Evolutionary conservation across 345 rosid species (phyloP).

Genomic region (Turritis glabra): DNA sequence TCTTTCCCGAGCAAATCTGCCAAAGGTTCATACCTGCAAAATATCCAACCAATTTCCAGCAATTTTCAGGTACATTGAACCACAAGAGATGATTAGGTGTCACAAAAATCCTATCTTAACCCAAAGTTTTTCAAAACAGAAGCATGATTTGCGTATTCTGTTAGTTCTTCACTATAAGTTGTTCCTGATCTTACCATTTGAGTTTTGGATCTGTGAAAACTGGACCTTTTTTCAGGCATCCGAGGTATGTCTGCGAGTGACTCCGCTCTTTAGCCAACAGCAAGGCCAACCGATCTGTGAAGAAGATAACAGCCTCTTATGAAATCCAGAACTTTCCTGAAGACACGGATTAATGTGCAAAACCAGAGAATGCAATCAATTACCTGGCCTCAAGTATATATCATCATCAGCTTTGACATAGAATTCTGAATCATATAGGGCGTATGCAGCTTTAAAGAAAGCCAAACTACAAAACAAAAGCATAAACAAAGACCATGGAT

Average conservation of each 20-base stretch:
- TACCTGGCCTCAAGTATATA: slow-evolving; percentile 90
- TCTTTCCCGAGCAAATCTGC: slow-evolving; percentile 76
- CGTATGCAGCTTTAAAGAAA: slow-evolving; percentile 86
- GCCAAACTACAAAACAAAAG: slow-evolving; percentile 56
- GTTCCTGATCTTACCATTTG: slow-evolving; percentile 59
- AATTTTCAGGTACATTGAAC: slow-evolving; percentile 1
- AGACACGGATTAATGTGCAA: neutral
- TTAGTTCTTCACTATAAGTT: neutral
- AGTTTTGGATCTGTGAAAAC: slow-evolving; percentile 87
- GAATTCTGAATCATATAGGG: slow-evolving; percentile 79
- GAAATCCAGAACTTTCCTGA: neutral
- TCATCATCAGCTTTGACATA: slow-evolving; percentile 98
- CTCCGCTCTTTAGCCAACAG: slow-evolving; percentile 78
- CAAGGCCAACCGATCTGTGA: slow-evolving; percentile 70
- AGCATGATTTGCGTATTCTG: neutral
- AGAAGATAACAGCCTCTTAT: slow-evolving; percentile 17
- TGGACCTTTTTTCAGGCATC: slow-evolving; percentile 92
- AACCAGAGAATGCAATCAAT: neutral
- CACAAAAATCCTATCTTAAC: neutral
- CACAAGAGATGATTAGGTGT: slow-evolving; percentile 11
- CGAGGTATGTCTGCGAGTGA: slow-evolving; percentile 86
- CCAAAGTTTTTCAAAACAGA: neutral
- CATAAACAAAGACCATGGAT: slow-evolving; percentile 5
- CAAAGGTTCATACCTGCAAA: slow-evolving; percentile 86
- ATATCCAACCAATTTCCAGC: neutral